Evolutionary conservation across 441 rosid genomes (phyloP).

Genomic region (Pelargonium cotyledonis): DNA sequence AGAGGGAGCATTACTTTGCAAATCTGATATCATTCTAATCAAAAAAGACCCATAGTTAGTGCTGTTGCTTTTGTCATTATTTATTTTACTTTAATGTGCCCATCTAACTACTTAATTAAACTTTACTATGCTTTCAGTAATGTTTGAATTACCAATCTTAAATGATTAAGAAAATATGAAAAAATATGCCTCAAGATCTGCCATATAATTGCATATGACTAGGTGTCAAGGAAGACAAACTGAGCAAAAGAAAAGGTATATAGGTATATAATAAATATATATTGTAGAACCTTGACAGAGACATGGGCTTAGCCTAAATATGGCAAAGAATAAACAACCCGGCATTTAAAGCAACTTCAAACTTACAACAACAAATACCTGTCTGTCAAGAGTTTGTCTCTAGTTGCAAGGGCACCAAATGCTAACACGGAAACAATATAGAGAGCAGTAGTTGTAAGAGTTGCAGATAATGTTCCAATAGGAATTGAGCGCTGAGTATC

Average conservation of each 20-base stretch:
- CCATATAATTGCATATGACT: background rate
- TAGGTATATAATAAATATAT: no score
- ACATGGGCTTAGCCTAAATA: background rate
- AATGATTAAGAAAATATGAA: slow-evolving; percentile 3
- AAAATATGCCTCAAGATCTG: background rate
- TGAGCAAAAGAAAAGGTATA: background rate
- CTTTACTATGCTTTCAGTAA: no score
- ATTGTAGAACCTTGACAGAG: background rate
- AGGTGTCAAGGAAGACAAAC: background rate
- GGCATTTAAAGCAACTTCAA: slow-evolving; percentile 4
- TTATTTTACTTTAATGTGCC: background rate
- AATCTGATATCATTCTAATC: background rate
- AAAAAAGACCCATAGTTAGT: background rate
- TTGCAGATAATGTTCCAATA: slow-evolving; percentile 88
- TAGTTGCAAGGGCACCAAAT: slow-evolving; percentile 87
- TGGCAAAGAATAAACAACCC: background rate
- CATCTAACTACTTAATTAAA: background rate
- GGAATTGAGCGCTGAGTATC: slow-evolving; percentile 99
- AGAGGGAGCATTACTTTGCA: background rate
- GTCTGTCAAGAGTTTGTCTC: slow-evolving; percentile 87
- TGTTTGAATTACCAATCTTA: background rate
- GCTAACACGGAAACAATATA: slow-evolving; percentile 68
- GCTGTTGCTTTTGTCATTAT: no score
- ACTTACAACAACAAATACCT: slow-evolving; percentile 40
- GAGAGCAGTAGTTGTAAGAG: slow-evolving; percentile 67